phyloP scores from a whole-genome alignment of 352 stramenopile genomes.

The Phytophthora sansomeana region DNA sequence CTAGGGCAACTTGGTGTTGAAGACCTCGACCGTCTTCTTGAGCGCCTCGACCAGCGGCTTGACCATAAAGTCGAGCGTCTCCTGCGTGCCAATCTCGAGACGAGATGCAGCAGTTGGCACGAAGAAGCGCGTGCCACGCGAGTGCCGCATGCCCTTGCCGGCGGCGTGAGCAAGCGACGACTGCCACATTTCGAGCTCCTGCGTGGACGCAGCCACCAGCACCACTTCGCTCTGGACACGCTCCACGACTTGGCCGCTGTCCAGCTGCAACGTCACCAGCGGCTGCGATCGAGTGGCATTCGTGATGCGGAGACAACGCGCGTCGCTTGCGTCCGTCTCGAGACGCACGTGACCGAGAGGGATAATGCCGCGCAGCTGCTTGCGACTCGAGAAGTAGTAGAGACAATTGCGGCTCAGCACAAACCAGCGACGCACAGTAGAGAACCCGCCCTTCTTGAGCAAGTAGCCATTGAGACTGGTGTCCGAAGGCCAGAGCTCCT shows the following conservation, averaged over 20 bases:
- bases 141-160: conserved; percentile 83
- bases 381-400: conserved; percentile 88
- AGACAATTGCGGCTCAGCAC: conserved; percentile 89
- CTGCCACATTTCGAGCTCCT: conserved; percentile 92
- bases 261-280: conserved; percentile 81
- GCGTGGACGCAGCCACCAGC: conserved; percentile 62
- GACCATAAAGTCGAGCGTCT: conserved; percentile 85
- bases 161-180: conserved; percentile 84
- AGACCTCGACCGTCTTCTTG: conserved; percentile 86
- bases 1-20: conserved; percentile 74
- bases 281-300: conserved; percentile 63
- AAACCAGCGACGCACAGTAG: conserved; percentile 86
- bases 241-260: conserved; percentile 85
- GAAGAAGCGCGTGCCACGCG: conserved; percentile 85
- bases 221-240: conserved; percentile 84
- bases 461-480: conserved; percentile 88
- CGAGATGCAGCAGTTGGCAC: conserved; percentile 82
- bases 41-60: conserved; percentile 76
- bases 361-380: conserved; percentile 88
- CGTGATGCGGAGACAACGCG: conserved; percentile 77
- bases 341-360: conserved; percentile 80
- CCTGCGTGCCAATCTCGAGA: conserved; percentile 78
- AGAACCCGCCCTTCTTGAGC: conserved; percentile 86
- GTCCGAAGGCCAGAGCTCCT: conserved; percentile 90
- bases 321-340: conserved; percentile 61